Base-by-base conservation (phyloP, 495 filamentous ascomycete species). In the Trichoderma gamsii region DNA sequence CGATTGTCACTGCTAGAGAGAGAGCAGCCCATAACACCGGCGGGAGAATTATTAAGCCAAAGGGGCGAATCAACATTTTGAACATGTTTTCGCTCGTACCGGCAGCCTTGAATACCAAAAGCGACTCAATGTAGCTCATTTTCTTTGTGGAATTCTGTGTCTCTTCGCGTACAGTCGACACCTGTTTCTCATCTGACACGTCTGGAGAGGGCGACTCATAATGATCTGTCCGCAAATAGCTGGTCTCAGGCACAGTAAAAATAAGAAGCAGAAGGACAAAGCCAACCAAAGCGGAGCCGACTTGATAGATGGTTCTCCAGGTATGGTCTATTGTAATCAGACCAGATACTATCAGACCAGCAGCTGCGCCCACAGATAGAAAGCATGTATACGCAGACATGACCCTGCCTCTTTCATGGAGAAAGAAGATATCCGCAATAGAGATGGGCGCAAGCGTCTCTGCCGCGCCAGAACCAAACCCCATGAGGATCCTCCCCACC, bases 351-450 rank as follows among this genome's bases (percentile, higher is more conserved):
- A 86, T 75, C 49, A 83, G 79, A 0, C 84, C 83, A 18, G 74
- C 68, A 0, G 78, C 73, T 0, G 82, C 81, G 8, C 83, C 83
- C 4, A 78, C 73, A 0, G 78, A 76, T 4, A 85, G 75, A 23
- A 82, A 80, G 4, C 77, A 77, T n/a, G 77, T 81, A 72, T 85
- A 86, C 18, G 82, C 73, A 38, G 77, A 72, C 78, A 79, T 81
- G 43, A 85, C 74, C 0, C 75, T 75, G 35, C 84, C 85, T 29
- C 85, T 77, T 71, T 87, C 84, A 63, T 87, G 85, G 16, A 87
- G 73, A 74, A 86, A 87, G 73, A 85, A 87, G 21, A 85, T 71
- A 68, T 87, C 84, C 21, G 82, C 78, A 64, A 86, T 85, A 0
- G 82, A 82, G n/a, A 84, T 73, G 4, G 81, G 82, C 0, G 77